Evolutionary conservation across 805 yeast species (phyloP), one percentile per base, ranked within the genome.

Genomic region (Torulaspora delbrueckii): DNA sequence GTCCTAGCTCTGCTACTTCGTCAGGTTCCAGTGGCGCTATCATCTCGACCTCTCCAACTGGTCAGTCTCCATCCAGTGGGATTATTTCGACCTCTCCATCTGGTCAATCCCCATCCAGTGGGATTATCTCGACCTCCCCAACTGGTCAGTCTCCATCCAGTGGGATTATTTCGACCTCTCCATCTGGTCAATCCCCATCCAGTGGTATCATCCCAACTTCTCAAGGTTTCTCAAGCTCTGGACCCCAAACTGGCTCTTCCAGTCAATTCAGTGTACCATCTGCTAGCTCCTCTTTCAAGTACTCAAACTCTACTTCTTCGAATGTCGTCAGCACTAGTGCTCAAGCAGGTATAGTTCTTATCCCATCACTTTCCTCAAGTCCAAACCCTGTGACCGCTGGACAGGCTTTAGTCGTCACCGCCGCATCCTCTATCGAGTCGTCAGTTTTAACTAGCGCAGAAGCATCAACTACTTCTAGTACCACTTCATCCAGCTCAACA

Each of bases 271-370:
- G 10, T 5, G 23, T 12, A 10, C 26, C 32, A 2, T 23, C 42
- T 7, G 18, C 22, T 18, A 37, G 38, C 26, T 27, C 37, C 8
- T 38, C 47, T n/a, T 38, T 43, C 39, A 30, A 13, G 12, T 38
- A 37, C 18, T 39, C 42, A 4, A 38, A 33, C 38, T 40, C 47
- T 5, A 25, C 47, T 5, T 34, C 36, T 30, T 27, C 36, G 14
- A 30, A 30, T 23, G 36, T 26, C 13, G 10, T 23, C 24, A 23
- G 30, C 9, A 8, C 19, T 6, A 30, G 35, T 16, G 14, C 25
- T 26, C 14, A 16, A 5, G 19, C 32, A 8, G 19, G 12, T 5
- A 7, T 14, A 9, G 22, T 19, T 3, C 6, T 19, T 19, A 19
- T 19, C 5, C 22, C 22, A 19, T 9, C 34, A 16, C 13, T 16